Conservation (phyloP, 768 basidiomycete species). For the Baorangia bicolor region DNA sequence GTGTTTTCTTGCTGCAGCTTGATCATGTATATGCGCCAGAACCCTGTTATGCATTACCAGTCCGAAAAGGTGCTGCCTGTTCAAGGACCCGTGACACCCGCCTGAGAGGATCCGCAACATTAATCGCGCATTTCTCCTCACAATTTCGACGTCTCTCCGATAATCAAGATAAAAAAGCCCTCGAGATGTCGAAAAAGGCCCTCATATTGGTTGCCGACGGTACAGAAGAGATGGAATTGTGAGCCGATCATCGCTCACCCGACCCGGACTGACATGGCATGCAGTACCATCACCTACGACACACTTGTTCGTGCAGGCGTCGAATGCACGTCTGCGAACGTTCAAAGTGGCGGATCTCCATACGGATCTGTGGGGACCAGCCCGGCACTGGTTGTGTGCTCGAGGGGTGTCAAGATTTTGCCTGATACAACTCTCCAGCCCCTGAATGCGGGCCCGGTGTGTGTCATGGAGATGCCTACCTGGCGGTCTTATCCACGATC, state of each 20-base stretch:
- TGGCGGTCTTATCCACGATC: background rate
- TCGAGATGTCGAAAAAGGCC: constrained; percentile 40
- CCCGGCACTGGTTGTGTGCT: constrained; percentile 58
- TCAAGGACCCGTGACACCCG: constrained; percentile 1
- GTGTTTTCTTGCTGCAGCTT: background rate
- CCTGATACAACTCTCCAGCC: constrained; percentile 58
- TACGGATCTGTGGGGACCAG: constrained; percentile 28
- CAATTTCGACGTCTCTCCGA: background rate
- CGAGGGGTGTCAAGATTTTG: constrained; percentile 70
- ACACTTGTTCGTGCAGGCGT: constrained; percentile 78
- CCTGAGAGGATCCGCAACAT: background rate
- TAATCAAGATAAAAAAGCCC: background rate
- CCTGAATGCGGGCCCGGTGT: constrained; percentile 46
- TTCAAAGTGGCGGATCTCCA: constrained; percentile 36
- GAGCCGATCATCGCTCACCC: background rate
- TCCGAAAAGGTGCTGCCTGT: background rate
- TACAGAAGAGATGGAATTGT: constrained; percentile 89
- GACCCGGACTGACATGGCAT: background rate
- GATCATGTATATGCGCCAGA: constrained; percentile 2
- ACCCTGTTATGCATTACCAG: background rate
- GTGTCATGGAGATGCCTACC: constrained; percentile 14
- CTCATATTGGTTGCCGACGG: constrained; percentile 77
- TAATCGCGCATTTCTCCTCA: background rate
- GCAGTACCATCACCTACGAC: constrained; percentile 78
- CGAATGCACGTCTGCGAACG: constrained; percentile 62